Percentiles rank a stretch among this genome's conserved stretches.
phyloP scores from a whole-genome alignment of 2,329 filamentous ascomycete genomes.

The Claviceps pazoutovae region DNA sequence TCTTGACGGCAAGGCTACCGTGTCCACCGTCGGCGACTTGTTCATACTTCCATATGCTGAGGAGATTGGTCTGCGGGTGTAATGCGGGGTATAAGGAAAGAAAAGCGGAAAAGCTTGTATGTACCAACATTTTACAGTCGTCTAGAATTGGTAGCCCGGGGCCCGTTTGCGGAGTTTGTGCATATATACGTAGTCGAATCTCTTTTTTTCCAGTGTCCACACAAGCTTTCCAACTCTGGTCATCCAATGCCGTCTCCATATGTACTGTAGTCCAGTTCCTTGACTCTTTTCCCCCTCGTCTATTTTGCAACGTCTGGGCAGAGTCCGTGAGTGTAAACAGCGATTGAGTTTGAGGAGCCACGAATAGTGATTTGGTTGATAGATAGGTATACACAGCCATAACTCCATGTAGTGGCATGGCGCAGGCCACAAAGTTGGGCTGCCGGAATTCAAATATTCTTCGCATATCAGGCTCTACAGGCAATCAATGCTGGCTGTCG shows the following conservation, averaged over 20 bases:
- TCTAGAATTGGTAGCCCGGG: slow-evolving; percentile 22
- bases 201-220: slow-evolving; percentile 15
- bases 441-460: background rate
- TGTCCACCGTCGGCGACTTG: slow-evolving; percentile 83
- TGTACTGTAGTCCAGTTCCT: background rate
- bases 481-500: background rate
- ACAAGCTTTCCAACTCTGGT: slow-evolving; percentile 1
- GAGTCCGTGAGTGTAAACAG: background rate
- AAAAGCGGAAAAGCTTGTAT: slow-evolving; percentile 24
- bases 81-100: slow-evolving; percentile 31
- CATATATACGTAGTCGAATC: slow-evolving; percentile 34
- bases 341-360: background rate
- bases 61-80: slow-evolving; percentile 89
- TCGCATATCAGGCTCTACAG: background rate
- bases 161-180: slow-evolving; percentile 21
- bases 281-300: background rate
- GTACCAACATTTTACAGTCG: slow-evolving; percentile 28
- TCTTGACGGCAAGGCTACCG: slow-evolving; percentile 75
- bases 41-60: slow-evolving; percentile 82
- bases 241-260: background rate
- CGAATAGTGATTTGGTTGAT: background rate
- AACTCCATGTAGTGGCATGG: background rate
- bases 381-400: background rate
- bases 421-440: background rate
- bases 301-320: background rate